Base-by-base conservation (phyloP, 2,329 filamentous ascomycete genomes). In the Diaporthe ilicicola region DNA sequence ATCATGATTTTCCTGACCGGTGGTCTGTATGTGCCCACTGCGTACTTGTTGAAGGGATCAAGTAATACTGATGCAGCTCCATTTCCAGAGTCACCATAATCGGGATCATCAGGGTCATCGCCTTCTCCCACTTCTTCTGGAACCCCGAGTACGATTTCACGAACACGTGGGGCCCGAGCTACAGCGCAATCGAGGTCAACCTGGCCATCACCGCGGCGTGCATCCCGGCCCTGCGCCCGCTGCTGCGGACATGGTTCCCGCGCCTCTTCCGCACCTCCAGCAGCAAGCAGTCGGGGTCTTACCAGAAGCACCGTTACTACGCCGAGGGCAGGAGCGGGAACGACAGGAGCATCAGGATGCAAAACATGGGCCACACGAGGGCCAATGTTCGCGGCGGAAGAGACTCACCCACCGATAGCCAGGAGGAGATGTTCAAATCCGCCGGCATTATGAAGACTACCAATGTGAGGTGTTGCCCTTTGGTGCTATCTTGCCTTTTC, bases 1-100 rank as follows among this genome's bases (percentile, higher is more conserved):
- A 24, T 54, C 6, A 22, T 67, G 48, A 32, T 67, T 12, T 67
- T 67, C 50, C 42, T 67, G 48, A 39, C 50, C 12, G 48, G 64
- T 17, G 64, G 48, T 8, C 19, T 67, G 64, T 67, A 1, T 44
- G 50, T 54, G 2, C 8, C 15, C 22, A 17, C n/a, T 1, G n/a
- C 4, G 3, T 9, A 1, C 29, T 1, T 3, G 6, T 7, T 22
- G 9, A 1, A 2, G n/a, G 17, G 2, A 0, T 13, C 19, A 6
- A 6, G 15, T 5, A 7, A 8, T 0, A 24, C 34, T 55, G 7
- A 53, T 27, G 2, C 9, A 7, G 17, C 3, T 9, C 1, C 12
- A 24, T 2, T 2, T n/a, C 1, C 32, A 55, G 64, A 7, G 50
- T 67, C 37, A 67, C 64, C 2, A 42, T 29, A 0, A 34, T 67